Evolutionary conservation across 2,329 filamentous ascomycete species (phyloP).

Genomic region (Penicillium sp.): DNA sequence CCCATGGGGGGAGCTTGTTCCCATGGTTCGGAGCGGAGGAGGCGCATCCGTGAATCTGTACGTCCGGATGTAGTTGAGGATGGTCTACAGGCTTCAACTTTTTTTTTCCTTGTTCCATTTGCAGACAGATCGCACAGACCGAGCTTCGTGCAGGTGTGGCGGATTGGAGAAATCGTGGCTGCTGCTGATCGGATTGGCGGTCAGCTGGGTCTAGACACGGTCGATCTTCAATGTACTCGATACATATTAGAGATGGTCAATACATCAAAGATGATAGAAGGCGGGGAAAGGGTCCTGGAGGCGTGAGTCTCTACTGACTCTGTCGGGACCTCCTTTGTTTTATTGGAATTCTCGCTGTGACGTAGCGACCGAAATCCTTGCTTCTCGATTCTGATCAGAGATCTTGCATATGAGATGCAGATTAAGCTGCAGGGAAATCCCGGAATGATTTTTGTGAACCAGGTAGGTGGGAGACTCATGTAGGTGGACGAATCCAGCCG

Average conservation of each 20-base stretch:
- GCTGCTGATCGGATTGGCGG: not conserved
- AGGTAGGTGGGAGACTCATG: not conserved
- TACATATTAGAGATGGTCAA: not conserved
- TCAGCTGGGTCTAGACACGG: not conserved
- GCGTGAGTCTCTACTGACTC: not conserved
- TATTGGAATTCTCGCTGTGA: not conserved
- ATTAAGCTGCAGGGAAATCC: slow-evolving; percentile 2
- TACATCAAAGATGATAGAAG: not conserved
- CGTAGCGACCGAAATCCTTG: not conserved
- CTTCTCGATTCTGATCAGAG: not conserved
- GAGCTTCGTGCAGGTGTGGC: slow-evolving; percentile 7
- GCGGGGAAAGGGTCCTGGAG: not conserved
- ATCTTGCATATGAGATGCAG: slow-evolving; percentile 10
- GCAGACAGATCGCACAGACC: not conserved
- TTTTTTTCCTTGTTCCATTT: not conserved
- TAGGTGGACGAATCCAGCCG: not conserved
- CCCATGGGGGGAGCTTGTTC: slow-evolving; percentile 10
- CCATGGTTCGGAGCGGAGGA: slow-evolving; percentile 1
- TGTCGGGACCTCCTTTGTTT: not conserved
- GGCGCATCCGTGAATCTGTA: not conserved
- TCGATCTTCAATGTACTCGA: not conserved
- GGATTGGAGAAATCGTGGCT: slow-evolving; percentile 4
- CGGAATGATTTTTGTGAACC: slow-evolving; percentile 1
- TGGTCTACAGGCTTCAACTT: not conserved
- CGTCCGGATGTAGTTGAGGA: not conserved